These are phyloP conservation scores for Paracamarosporium sp. DNA, from an alignment of 2,329 filamentous ascomycete species.

Conservation along the genomic window DNA sequence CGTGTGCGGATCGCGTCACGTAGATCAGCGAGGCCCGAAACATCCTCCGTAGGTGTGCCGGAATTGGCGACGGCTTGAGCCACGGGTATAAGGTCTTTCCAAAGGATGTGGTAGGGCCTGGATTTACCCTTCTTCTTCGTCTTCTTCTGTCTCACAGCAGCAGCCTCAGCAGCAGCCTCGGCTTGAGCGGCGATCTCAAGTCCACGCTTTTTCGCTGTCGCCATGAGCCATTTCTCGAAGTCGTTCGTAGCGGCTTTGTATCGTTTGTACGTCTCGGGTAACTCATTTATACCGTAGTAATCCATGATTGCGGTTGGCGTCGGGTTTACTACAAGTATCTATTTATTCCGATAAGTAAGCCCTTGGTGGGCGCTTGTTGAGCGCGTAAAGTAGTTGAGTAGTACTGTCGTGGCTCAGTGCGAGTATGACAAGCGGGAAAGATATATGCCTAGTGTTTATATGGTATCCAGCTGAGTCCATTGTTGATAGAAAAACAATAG, in stretches of 20 bases:
- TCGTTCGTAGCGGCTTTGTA: slow-evolving; percentile 21
- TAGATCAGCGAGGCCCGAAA: slow-evolving; percentile 18
- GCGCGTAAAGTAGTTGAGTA: not conserved
- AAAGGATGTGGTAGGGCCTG: slow-evolving; percentile 13
- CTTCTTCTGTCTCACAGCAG: slow-evolving; percentile 2
- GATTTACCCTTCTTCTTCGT: not conserved
- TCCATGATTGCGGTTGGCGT: slow-evolving; percentile 14
- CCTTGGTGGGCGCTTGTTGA: no score
- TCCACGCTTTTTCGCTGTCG: slow-evolving; percentile 15
- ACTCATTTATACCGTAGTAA: slow-evolving; percentile 20
- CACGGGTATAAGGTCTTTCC: slow-evolving; percentile 11
- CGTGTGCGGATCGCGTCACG: slow-evolving; percentile 23
- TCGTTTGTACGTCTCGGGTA: slow-evolving; percentile 23
- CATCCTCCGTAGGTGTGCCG: slow-evolving; percentile 15
- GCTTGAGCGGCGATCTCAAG: slow-evolving; percentile 15
- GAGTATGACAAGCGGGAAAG: not conserved
- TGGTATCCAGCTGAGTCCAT: not conserved
- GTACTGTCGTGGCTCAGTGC: not conserved
- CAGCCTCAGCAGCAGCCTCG: slow-evolving; percentile 7
- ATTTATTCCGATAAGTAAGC: no score
- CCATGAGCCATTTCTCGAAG: slow-evolving; percentile 25
- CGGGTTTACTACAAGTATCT: no score
- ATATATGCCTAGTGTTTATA: not conserved
- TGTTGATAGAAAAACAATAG: not conserved
- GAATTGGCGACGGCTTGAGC: slow-evolving; percentile 18